phyloP scores from a whole-genome alignment of 2,329 filamentous ascomycete genomes.

The Dactylellina cionopaga region DNA sequence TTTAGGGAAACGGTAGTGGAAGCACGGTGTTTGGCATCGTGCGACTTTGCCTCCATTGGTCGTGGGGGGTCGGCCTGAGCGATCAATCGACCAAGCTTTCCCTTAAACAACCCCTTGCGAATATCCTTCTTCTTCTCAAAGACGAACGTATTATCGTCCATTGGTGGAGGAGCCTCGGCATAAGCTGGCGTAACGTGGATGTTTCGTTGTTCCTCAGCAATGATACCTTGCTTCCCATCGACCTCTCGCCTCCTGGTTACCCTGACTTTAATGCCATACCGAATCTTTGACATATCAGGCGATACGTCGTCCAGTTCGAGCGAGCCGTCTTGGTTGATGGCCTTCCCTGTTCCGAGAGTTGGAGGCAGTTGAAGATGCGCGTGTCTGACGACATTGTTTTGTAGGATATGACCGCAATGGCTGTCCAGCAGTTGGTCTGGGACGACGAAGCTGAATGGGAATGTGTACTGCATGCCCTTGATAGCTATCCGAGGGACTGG shows the following conservation, averaged over 20 bases:
- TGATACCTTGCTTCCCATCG: constrained; percentile 60
- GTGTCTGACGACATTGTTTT: constrained; percentile 66
- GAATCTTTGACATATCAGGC: constrained; percentile 71
- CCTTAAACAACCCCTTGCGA: constrained; percentile 70
- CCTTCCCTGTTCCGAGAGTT: constrained; percentile 69
- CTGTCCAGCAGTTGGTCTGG: constrained; percentile 70
- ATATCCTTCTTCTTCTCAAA: constrained; percentile 70
- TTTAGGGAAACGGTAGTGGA: constrained; percentile 63
- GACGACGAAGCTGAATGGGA: constrained; percentile 73
- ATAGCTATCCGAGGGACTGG: constrained; percentile 68
- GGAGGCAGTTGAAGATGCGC: constrained; percentile 71
- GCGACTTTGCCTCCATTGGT: constrained; percentile 63
- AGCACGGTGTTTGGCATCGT: constrained; percentile 61
- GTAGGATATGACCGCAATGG: constrained; percentile 67
- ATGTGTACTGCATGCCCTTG: constrained; percentile 68
- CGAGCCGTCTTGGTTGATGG: constrained; percentile 65
- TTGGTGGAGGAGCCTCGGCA: constrained; percentile 69
- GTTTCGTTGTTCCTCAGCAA: constrained; percentile 67
- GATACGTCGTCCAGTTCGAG: constrained; percentile 69
- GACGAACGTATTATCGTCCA: constrained; percentile 65
- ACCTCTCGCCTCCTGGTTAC: constrained; percentile 61
- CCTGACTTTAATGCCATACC: constrained; percentile 67
- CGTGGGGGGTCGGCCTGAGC: constrained; percentile 70
- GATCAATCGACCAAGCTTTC: constrained; percentile 68
- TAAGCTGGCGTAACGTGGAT: constrained; percentile 70